Evolutionary conservation across 495 filamentous ascomycete species (phyloP).

Genomic region (Aspergillus homomorphus): DNA sequence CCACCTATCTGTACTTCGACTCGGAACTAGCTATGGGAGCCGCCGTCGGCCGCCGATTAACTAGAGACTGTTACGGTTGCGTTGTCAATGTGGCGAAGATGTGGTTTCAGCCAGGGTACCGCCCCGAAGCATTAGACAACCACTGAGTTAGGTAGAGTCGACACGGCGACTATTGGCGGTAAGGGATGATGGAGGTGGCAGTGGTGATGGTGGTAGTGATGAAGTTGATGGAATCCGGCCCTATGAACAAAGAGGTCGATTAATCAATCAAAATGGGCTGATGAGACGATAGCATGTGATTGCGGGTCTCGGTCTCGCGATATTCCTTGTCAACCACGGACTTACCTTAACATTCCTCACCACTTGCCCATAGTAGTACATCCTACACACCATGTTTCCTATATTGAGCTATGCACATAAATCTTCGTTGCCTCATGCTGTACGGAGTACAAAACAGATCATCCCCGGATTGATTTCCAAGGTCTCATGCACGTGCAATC

Average conservation of each 20-base stretch:
- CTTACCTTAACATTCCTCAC: not conserved
- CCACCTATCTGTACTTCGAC: not conserved
- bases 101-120: not conserved
- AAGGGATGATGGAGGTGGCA: not conserved
- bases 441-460: not conserved
- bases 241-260: not conserved
- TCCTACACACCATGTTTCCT: not conserved
- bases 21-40: slow-evolving; percentile 9
- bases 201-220: not conserved
- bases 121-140: too few relatives aligned
- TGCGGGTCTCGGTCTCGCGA: slow-evolving; percentile 35
- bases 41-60: not conserved
- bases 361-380: not conserved
- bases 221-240: not conserved
- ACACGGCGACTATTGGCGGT: too few relatives aligned
- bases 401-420: not conserved
- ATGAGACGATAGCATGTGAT: slow-evolving; percentile 33
- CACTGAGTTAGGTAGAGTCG: too few relatives aligned
- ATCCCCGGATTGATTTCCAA: not conserved
- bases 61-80: slow-evolving; percentile 8
- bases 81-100: slow-evolving; percentile 16
- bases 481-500: not conserved
- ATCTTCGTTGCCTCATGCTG: not conserved
- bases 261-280: not conserved
- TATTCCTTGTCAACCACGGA: slow-evolving; percentile 7